phyloP scores from a whole-genome alignment of 129 eudicot genomes.

The Solidago caesia region DNA sequence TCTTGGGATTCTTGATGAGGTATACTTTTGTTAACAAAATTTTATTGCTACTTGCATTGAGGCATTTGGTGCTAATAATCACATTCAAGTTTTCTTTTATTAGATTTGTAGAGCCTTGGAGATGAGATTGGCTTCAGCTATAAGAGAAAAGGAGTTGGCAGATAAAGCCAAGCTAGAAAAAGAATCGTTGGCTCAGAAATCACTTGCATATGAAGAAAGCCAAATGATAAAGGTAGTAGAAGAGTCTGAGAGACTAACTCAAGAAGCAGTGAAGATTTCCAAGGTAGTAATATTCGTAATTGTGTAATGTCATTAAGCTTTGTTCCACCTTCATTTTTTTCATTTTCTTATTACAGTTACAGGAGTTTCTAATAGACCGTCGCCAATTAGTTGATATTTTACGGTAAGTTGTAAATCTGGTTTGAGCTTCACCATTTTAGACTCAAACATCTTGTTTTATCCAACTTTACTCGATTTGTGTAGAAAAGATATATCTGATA shows the following conservation, averaged over 20 bases:
- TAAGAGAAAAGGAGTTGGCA: slow-evolving; percentile 42
- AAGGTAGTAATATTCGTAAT: slow-evolving; percentile 36
- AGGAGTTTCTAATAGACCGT: slow-evolving; percentile 57
- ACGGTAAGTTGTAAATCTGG: slow-evolving; percentile 4
- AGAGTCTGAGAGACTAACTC: slow-evolving; percentile 47
- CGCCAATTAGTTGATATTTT: slow-evolving; percentile 51
- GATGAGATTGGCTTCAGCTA: neutral
- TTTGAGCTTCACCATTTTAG: neutral
- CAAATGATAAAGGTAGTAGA: slow-evolving; percentile 51
- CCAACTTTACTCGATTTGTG: neutral
- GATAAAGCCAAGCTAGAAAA: slow-evolving; percentile 46
- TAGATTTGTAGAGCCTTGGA: slow-evolving; percentile 57
- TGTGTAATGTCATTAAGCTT: neutral
- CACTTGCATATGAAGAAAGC: slow-evolving; percentile 48
- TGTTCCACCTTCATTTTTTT: neutral
- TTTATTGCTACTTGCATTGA: neutral
- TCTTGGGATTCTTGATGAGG: slow-evolving; percentile 64
- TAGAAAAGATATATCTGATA: slow-evolving; percentile 70
- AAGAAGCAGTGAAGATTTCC: slow-evolving; percentile 57
- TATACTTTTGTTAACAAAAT: neutral
- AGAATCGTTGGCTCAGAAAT: slow-evolving; percentile 23
- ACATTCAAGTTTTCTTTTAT: neutral
- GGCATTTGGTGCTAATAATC: neutral
- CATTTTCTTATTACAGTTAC: slow-evolving; percentile 40
- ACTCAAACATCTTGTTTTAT: neutral